These are phyloP conservation scores for Diversispora epigaea DNA, from an alignment of 192 early-diverging fungal genomes.

Conservation along the genomic window DNA sequence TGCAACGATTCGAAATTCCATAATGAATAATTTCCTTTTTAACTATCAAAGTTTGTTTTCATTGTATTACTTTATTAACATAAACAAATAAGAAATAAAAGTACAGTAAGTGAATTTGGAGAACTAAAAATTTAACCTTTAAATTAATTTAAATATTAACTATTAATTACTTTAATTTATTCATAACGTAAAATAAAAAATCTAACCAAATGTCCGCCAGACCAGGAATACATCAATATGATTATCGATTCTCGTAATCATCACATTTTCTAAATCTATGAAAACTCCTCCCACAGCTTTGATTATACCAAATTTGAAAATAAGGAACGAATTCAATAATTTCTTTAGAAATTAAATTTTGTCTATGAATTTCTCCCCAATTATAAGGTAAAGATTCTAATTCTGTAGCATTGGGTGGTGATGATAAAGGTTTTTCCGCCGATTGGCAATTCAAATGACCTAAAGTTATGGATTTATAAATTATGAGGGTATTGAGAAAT, in stretches of 20 bases:
- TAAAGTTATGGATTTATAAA: slow-evolving; percentile 51
- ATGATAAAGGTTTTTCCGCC: slow-evolving; percentile 36
- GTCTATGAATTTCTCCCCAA: slow-evolving; percentile 43
- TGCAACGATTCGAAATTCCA: too few relatives aligned
- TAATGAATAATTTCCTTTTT: too few relatives aligned
- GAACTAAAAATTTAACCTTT: too few relatives aligned
- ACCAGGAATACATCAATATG: slow-evolving; percentile 59
- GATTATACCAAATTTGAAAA: too few relatives aligned
- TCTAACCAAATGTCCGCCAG: slow-evolving; percentile 52
- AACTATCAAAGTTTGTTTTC: too few relatives aligned
- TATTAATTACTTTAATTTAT: background rate
- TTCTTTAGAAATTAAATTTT: slow-evolving; percentile 51
- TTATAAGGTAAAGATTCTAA: slow-evolving; percentile 41
- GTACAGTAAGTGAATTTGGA: too few relatives aligned
- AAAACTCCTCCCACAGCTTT: slow-evolving; percentile 52
- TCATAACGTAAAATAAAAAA: slow-evolving; percentile 41
- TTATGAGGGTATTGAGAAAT: slow-evolving; percentile 43
- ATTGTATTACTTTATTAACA: too few relatives aligned
- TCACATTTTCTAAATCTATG: slow-evolving; percentile 48
- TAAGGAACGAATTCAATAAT: too few relatives aligned
- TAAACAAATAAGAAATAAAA: too few relatives aligned
- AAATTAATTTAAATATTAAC: too few relatives aligned
- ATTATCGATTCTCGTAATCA: slow-evolving; percentile 48
- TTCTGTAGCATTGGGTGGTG: slow-evolving; percentile 37
- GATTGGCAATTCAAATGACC: slow-evolving; percentile 51